Conservation (phyloP, 2,329 filamentous ascomycete species). For the Diaporthe sp. region DNA sequence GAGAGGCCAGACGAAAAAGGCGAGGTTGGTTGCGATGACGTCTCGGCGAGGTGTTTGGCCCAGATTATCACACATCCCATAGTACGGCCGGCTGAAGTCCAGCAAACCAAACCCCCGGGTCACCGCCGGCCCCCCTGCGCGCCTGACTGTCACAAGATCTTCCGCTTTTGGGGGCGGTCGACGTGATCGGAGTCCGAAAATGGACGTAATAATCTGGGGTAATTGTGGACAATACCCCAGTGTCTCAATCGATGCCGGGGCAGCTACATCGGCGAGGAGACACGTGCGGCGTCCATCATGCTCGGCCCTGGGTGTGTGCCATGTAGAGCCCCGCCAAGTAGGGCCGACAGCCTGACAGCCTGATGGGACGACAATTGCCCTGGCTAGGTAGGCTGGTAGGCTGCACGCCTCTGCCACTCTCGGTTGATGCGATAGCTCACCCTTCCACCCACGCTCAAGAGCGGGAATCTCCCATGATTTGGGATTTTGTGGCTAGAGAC, state of each 20-base stretch:
- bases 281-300: neutral
- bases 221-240: neutral
- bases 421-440: neutral
- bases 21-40: neutral
- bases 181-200: neutral
- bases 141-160: conserved; percentile 3
- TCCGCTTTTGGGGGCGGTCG: neutral
- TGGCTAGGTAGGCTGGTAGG: too few relatives aligned
- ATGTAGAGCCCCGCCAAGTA: neutral
- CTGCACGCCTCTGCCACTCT: neutral
- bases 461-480: neutral
- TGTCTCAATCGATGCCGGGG: conserved; percentile 6
- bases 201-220: conserved; percentile 12
- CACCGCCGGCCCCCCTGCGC: neutral
- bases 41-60: neutral
- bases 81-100: neutral
- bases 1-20: neutral
- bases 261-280: neutral
- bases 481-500: neutral
- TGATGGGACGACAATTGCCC: neutral
- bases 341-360: conserved; percentile 1
- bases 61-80: neutral
- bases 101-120: conserved; percentile 6
- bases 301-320: neutral
- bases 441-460: neutral